A percentile compares a stretch with the other conserved stretches of the same genome.
Conservation (phyloP, 2,329 filamentous ascomycete genomes). For the Akanthomyces muscarius region DNA sequence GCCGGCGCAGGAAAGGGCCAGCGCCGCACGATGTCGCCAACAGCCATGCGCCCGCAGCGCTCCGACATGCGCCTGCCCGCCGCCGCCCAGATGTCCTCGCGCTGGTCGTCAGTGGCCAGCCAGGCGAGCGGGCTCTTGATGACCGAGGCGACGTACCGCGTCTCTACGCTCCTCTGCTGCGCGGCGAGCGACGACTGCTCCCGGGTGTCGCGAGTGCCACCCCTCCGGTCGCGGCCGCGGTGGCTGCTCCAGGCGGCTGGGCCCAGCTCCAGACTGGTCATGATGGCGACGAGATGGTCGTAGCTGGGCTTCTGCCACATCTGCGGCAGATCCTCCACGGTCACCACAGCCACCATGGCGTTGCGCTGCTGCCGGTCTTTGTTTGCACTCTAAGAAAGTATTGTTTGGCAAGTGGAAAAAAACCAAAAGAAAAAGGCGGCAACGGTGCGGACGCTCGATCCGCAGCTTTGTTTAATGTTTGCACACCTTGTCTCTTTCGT, state of each 20-base stretch:
- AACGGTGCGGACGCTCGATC: too few species aligned
- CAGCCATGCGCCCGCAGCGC: slow-evolving; percentile 68
- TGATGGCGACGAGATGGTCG: slow-evolving; percentile 57
- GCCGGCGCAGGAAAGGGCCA: slow-evolving; percentile 45
- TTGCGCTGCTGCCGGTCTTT: slow-evolving; percentile 18
- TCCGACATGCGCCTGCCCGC: slow-evolving; percentile 79
- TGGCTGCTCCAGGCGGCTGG: slow-evolving; percentile 66
- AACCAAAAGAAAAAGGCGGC: too few species aligned
- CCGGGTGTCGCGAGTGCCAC: slow-evolving; percentile 39
- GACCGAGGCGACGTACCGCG: slow-evolving; percentile 65
- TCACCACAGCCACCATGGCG: slow-evolving; percentile 17
- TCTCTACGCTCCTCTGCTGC: slow-evolving; percentile 44
- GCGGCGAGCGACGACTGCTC: slow-evolving; percentile 33
- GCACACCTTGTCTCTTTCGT: background rate
- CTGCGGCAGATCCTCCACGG: slow-evolving; percentile 67
- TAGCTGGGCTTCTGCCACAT: slow-evolving; percentile 72
- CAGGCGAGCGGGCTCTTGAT: slow-evolving; percentile 64
- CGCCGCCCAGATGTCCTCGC: slow-evolving; percentile 69
- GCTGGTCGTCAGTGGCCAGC: slow-evolving; percentile 62
- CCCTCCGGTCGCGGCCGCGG: slow-evolving; percentile 28
- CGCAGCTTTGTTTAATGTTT: too few species aligned
- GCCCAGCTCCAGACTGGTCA: slow-evolving; percentile 62
- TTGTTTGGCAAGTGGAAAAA: too few species aligned
- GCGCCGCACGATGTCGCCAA: slow-evolving; percentile 53
- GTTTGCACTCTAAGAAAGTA: too few species aligned